These are phyloP conservation scores for Paragyromitra xinjiangensis DNA, from an alignment of 495 filamentous ascomycete genomes.

Conservation along the genomic window DNA sequence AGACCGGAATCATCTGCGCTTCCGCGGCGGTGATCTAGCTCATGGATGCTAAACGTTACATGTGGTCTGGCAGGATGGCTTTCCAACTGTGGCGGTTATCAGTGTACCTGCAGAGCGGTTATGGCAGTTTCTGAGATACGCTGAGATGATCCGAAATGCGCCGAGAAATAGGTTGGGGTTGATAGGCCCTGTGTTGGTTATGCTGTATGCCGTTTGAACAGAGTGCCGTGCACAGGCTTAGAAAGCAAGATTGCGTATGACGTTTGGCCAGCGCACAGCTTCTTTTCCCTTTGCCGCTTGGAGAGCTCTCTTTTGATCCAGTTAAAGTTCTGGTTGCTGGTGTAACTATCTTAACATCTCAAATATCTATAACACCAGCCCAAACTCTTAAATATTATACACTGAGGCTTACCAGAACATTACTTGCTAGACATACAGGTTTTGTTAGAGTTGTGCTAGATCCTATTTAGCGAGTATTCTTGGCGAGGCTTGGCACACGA, in stretches of 20 bases:
- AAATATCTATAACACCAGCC: background rate
- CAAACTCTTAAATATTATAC: background rate
- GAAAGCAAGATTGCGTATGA: conserved; percentile 6
- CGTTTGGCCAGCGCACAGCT: conserved; percentile 25
- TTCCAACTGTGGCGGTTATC: background rate
- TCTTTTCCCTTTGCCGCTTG: background rate
- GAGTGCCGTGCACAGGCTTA: background rate
- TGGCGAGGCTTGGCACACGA: conserved; percentile 2
- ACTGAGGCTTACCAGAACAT: background rate
- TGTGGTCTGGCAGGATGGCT: background rate
- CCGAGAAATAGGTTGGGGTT: background rate
- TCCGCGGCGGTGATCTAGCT: conserved; percentile 6
- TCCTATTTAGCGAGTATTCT: background rate
- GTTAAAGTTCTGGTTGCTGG: background rate
- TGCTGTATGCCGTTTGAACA: background rate
- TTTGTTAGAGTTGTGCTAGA: background rate
- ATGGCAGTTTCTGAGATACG: background rate
- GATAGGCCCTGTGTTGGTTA: background rate
- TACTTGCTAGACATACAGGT: background rate
- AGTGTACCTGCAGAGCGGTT: background rate
- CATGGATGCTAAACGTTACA: background rate
- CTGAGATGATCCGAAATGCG: background rate
- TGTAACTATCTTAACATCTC: background rate
- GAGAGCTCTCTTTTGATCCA: background rate
- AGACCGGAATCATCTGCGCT: background rate